Percentiles rank a stretch among this genome's conserved stretches.
phyloP scores from a whole-genome alignment of 768 basidiomycete genomes.

The Boletales sp. region DNA sequence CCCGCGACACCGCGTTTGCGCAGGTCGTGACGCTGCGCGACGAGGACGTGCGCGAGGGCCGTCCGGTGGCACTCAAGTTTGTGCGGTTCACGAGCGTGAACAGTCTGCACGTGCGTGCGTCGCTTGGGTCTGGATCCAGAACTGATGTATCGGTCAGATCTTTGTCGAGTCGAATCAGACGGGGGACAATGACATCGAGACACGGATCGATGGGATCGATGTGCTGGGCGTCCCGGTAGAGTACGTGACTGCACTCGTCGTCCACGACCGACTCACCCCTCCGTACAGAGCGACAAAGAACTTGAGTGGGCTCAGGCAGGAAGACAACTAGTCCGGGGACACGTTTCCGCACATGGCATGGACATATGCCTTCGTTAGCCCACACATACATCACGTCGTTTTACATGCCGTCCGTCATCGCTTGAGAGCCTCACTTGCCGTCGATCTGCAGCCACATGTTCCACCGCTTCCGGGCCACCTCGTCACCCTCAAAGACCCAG shows the following conservation, averaged over 20 bases:
- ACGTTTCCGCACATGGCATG: background rate
- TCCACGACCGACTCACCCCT: constrained; percentile 3
- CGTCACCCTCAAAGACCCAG: constrained; percentile 75
- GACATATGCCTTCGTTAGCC: no score
- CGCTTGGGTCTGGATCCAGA: constrained; percentile 4
- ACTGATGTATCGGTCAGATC: constrained; percentile 40
- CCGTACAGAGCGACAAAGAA: constrained; percentile 34
- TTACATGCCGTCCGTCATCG: background rate
- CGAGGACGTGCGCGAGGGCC: constrained; percentile 43
- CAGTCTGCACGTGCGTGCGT: constrained; percentile 51
- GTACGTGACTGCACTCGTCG: constrained; percentile 35
- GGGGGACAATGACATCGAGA: constrained; percentile 46
- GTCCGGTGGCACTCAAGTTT: constrained; percentile 50
- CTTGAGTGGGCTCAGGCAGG: constrained; percentile 36
- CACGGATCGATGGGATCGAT: constrained; percentile 66
- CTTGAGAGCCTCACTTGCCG: constrained; percentile 45
- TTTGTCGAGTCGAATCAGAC: constrained; percentile 70
- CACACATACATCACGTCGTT: constrained; percentile 2
- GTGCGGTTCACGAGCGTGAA: constrained; percentile 71
- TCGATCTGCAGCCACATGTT: constrained; percentile 83
- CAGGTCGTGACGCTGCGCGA: constrained; percentile 55
- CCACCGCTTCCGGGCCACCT: constrained; percentile 71
- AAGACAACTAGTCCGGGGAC: constrained; percentile 17
- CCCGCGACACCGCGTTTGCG: constrained; percentile 44
- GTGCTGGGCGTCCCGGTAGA: constrained; percentile 56